Evolutionary conservation across 73 alveolate genomes (phyloP).

Genomic region (Tetrahymena elliotti): DNA sequence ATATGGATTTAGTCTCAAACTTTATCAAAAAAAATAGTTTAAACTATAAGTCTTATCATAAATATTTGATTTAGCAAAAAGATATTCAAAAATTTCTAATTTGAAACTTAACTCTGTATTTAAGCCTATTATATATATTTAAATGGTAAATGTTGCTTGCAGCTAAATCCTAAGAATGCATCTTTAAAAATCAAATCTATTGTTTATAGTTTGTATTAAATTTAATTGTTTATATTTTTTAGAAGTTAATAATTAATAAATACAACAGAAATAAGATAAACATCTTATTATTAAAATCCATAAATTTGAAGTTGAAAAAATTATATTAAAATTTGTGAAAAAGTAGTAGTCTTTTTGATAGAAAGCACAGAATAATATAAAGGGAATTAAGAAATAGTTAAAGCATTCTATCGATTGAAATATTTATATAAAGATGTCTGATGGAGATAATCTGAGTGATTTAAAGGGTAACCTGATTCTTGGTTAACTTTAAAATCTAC

Average conservation of each 20-base stretch:
- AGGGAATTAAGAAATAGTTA: background rate
- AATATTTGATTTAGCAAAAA: too few relatives aligned
- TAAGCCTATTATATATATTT: background rate
- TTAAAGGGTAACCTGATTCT: background rate
- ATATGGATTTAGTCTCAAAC: too few relatives aligned
- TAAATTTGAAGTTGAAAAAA: background rate
- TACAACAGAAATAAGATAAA: background rate
- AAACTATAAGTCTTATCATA: too few relatives aligned
- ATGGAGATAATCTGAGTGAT: background rate
- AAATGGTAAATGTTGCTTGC: background rate
- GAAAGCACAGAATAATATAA: background rate
- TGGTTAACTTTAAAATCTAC: background rate
- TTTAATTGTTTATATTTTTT: background rate
- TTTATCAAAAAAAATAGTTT: too few relatives aligned
- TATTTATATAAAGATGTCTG: background rate
- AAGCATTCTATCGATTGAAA: background rate
- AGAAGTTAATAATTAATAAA: background rate
- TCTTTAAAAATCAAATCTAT: too few relatives aligned
- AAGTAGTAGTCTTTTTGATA: background rate
- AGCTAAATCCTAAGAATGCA: background rate
- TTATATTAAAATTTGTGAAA: background rate
- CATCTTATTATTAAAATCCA: background rate
- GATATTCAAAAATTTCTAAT: background rate
- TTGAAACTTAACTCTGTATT: background rate
- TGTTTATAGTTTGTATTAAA: background rate